phyloP scores from a whole-genome alignment of 495 filamentous ascomycete genomes.

The Beverwykella pulmonaria region DNA sequence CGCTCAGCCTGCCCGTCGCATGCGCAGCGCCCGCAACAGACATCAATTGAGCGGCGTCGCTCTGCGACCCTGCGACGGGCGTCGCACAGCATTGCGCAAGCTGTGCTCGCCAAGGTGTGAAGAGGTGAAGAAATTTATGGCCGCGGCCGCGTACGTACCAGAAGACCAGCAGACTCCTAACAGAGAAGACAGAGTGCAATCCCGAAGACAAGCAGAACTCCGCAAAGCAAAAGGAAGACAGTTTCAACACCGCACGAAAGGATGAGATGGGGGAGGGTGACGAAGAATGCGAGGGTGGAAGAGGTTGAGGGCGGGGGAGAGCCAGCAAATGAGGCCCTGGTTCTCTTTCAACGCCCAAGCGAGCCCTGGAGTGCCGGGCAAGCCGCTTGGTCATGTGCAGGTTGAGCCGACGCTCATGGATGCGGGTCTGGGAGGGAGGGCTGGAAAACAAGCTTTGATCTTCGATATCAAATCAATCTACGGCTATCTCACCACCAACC shows the following conservation, averaged over 20 bases:
- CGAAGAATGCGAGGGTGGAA: background rate
- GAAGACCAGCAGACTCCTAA: conserved; percentile 21
- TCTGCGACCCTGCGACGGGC: background rate
- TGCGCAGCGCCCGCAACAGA: background rate
- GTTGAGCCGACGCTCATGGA: conserved; percentile 1
- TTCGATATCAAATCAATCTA: no score
- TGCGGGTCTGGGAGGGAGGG: conserved; percentile 12
- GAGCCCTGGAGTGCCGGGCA: background rate
- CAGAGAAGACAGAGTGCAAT: conserved; percentile 29
- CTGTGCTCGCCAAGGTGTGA: conserved; percentile 21
- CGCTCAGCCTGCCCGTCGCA: background rate
- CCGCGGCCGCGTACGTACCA: conserved; percentile 13
- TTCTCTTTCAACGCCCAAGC: conserved; percentile 18
- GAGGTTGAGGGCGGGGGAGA: background rate
- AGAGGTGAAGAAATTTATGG: background rate
- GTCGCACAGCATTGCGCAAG: background rate
- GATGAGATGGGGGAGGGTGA: conserved; percentile 11
- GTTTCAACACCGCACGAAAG: conserved; percentile 23
- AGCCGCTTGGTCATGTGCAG: conserved; percentile 17
- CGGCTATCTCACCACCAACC: no score
- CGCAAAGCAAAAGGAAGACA: conserved; percentile 37
- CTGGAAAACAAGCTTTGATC: conserved; percentile 36
- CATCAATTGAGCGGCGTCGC: background rate
- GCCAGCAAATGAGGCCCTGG: conserved; percentile 1
- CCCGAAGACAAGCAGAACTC: conserved; percentile 28